Percentiles rank a stretch among this genome's conserved stretches.
Evolutionary conservation across 805 yeast species (phyloP).

Genomic region (Lachancea kluyveri): DNA sequence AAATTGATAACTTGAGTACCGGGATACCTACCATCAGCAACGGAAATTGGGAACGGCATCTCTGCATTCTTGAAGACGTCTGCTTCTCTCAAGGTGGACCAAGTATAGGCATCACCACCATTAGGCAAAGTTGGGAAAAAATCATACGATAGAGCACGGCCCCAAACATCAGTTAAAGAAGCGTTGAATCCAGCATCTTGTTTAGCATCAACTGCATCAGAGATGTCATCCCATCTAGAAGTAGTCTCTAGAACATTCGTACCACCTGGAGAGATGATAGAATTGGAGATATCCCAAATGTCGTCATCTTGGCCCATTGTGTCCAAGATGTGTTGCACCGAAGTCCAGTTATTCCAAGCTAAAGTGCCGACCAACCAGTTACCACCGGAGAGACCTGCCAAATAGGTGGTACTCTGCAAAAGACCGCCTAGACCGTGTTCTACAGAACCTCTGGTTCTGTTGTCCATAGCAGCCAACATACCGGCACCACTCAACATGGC

Average conservation of each 20-base stretch:
- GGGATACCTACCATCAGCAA: slow-evolving; percentile 62
- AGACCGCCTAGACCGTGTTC: slow-evolving; percentile 65
- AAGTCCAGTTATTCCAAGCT: slow-evolving; percentile 65
- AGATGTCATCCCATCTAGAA: slow-evolving; percentile 48
- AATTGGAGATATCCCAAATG: slow-evolving; percentile 65
- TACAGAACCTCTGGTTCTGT: slow-evolving; percentile 54
- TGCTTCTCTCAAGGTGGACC: slow-evolving; percentile 52
- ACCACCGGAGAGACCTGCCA: slow-evolving; percentile 81
- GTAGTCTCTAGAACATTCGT: slow-evolving; percentile 46
- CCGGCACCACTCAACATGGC: slow-evolving; percentile 89
- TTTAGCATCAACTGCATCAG: slow-evolving; percentile 47
- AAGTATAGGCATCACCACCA: slow-evolving; percentile 61
- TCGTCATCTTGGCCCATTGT: slow-evolving; percentile 31
- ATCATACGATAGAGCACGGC: slow-evolving; percentile 67
- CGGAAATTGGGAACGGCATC: slow-evolving; percentile 71
- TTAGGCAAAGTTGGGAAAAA: slow-evolving; percentile 56
- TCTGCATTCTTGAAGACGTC: slow-evolving; percentile 54
- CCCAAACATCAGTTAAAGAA: slow-evolving; percentile 75
- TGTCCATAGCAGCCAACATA: slow-evolving; percentile 70
- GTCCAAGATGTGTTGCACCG: slow-evolving; percentile 51
- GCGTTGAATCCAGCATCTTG: slow-evolving; percentile 60
- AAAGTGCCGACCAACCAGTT: slow-evolving; percentile 75
- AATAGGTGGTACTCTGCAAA: slow-evolving; percentile 61
- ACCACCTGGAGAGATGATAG: slow-evolving; percentile 63
- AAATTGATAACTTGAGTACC: slow-evolving; percentile 47